Conservation (phyloP, 2,329 filamentous ascomycete genomes). For the Catunica adiposa region DNA sequence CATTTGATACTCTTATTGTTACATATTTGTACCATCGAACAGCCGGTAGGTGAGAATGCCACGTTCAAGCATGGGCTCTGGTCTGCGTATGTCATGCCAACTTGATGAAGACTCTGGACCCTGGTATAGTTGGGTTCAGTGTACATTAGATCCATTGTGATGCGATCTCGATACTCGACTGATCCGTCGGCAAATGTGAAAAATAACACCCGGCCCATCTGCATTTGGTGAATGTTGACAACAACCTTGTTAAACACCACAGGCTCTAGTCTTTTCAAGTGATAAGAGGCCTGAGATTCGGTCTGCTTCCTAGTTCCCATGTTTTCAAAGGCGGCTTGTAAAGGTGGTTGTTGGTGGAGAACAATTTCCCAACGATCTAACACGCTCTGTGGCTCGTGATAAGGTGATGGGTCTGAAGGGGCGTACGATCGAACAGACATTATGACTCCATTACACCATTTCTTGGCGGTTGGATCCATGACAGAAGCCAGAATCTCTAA, state of each 20-base stretch:
- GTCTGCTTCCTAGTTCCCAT: slow-evolving; percentile 44
- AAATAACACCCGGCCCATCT: slow-evolving; percentile 54
- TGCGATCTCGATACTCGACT: slow-evolving; percentile 62
- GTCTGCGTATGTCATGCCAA: slow-evolving; percentile 56
- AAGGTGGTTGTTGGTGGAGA: slow-evolving; percentile 42
- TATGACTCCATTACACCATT: slow-evolving; percentile 22
- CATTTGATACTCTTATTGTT: slow-evolving; percentile 44
- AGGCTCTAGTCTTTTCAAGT: slow-evolving; percentile 50
- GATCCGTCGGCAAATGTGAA: slow-evolving; percentile 66
- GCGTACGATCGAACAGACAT: slow-evolving; percentile 14
- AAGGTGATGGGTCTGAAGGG: slow-evolving; percentile 27
- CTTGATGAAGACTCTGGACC: slow-evolving; percentile 56
- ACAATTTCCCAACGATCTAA: slow-evolving; percentile 73
- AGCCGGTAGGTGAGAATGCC: slow-evolving; percentile 44
- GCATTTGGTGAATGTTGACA: slow-evolving; percentile 49
- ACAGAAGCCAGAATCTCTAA: slow-evolving; percentile 56
- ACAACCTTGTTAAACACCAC: slow-evolving; percentile 49
- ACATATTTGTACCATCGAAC: slow-evolving; percentile 39
- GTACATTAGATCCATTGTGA: slow-evolving; percentile 52
- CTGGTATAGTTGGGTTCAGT: slow-evolving; percentile 45
- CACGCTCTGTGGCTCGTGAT: slow-evolving; percentile 52
- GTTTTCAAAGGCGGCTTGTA: slow-evolving; percentile 66
- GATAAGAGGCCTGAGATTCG: slow-evolving; percentile 17
- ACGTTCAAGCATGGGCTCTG: slow-evolving; percentile 39
- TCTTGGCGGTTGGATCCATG: slow-evolving; percentile 37